Evolutionary conservation across 2,329 filamentous ascomycete species (phyloP).

Genomic region (Stagonosporopsis chrysanthemi): DNA sequence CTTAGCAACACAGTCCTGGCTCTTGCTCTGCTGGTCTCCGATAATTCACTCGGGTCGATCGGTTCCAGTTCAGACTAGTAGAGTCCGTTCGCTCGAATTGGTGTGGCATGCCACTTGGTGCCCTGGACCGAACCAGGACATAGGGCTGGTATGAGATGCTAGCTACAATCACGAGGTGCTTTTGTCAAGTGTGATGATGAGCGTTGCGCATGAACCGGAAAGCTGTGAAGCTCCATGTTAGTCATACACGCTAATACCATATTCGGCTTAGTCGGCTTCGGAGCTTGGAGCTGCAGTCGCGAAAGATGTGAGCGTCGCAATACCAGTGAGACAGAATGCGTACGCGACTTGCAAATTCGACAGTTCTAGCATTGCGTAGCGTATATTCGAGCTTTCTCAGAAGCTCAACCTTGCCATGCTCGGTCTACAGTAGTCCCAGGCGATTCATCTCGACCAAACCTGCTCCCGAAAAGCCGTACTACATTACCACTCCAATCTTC

Average conservation of each 20-base stretch:
- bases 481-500: slow-evolving; percentile 96
- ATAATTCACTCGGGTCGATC: not conserved
- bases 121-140: not conserved
- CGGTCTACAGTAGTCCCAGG: slow-evolving; percentile 23
- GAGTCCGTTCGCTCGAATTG: not conserved
- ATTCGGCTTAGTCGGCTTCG: slow-evolving; percentile 10
- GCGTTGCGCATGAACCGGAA: not conserved
- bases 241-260: not conserved
- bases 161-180: not conserved
- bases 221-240: not conserved
- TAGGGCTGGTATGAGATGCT: not conserved
- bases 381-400: slow-evolving; percentile 22
- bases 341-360: slow-evolving; percentile 31
- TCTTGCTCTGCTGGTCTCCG: not conserved
- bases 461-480: slow-evolving; percentile 76
- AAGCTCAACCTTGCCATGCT: slow-evolving; percentile 36
- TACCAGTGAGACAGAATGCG: slow-evolving; percentile 40
- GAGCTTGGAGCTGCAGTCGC: slow-evolving; percentile 27
- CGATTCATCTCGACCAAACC: slow-evolving; percentile 31
- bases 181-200: not conserved
- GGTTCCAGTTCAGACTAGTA: not conserved
- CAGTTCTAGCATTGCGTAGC: slow-evolving; percentile 29
- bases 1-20: not conserved
- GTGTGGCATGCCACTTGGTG: too few species aligned
- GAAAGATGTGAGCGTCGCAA: slow-evolving; percentile 22